These are phyloP conservation scores for Salix koriyanagi DNA, from an alignment of 345 rosid species.

Conservation along the genomic window DNA sequence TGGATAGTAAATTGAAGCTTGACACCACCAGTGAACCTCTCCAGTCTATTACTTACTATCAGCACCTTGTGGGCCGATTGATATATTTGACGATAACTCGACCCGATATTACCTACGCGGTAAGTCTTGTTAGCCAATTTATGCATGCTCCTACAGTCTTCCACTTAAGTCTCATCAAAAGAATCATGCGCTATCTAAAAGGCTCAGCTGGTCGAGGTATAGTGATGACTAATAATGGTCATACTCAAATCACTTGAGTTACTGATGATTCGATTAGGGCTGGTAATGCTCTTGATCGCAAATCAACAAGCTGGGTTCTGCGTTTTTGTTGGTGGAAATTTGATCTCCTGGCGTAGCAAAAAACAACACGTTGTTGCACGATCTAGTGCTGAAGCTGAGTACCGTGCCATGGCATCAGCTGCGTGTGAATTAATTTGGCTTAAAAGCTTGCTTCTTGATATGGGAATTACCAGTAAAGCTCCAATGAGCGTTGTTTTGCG, in stretches of 20 bases:
- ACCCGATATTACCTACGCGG: not conserved
- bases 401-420: not conserved
- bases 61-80: not conserved
- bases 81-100: too few species aligned
- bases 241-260: accelerated
- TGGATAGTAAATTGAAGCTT: too few species aligned
- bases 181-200: too few species aligned
- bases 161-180: too few species aligned
- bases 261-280: not conserved
- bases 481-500: too few species aligned
- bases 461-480: not conserved
- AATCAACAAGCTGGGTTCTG: not conserved
- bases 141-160: too few species aligned
- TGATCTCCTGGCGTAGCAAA: not conserved
- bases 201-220: too few species aligned
- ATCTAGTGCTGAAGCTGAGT: not conserved
- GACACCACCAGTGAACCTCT: too few species aligned
- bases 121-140: not conserved
- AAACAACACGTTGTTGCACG: too few species aligned
- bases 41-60: too few species aligned
- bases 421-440: not conserved
- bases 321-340: too few species aligned
- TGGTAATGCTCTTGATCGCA: too few species aligned
- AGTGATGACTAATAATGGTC: not conserved
- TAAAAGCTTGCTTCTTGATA: not conserved